Evolutionary conservation across 495 filamentous ascomycete genomes (phyloP).

Genomic region (Hyaloscypha variabilis): DNA sequence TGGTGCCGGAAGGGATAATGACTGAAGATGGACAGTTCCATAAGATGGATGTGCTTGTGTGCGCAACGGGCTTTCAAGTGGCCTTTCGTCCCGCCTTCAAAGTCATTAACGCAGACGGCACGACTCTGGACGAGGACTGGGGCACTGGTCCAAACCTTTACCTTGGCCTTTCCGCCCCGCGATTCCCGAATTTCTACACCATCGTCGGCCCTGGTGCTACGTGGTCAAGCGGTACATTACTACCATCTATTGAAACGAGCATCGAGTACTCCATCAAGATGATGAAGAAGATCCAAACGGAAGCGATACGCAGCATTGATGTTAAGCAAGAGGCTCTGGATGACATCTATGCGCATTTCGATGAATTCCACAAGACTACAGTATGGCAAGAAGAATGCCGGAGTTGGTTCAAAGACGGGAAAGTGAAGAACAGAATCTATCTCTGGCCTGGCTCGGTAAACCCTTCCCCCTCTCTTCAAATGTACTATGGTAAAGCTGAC

Average conservation of each 20-base stretch:
- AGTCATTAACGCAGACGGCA: slow-evolving; percentile 52
- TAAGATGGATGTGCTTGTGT: slow-evolving; percentile 63
- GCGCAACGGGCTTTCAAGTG: slow-evolving; percentile 68
- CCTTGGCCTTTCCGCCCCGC: slow-evolving; percentile 59
- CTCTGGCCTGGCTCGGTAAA: slow-evolving; percentile 41
- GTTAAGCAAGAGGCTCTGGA: slow-evolving; percentile 39
- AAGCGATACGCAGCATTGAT: slow-evolving; percentile 36
- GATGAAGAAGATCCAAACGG: slow-evolving; percentile 39
- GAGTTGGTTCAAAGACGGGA: slow-evolving; percentile 43
- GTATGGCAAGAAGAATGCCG: slow-evolving; percentile 40
- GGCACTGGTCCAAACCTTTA: slow-evolving; percentile 62
- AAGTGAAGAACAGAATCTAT: slow-evolving; percentile 44
- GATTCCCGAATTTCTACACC: slow-evolving; percentile 58
- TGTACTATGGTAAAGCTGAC: not conserved
- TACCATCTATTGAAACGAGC: slow-evolving; percentile 36
- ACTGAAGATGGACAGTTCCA: slow-evolving; percentile 52
- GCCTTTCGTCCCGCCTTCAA: slow-evolving; percentile 61
- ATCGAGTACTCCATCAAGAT: slow-evolving; percentile 38
- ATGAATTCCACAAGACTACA: slow-evolving; percentile 34
- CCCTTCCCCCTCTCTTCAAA: not conserved
- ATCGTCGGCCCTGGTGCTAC: slow-evolving; percentile 36
- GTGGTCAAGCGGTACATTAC: slow-evolving; percentile 36
- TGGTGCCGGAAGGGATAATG: slow-evolving; percentile 60
- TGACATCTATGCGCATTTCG: slow-evolving; percentile 38
- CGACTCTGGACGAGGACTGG: slow-evolving; percentile 51